Base-by-base conservation (phyloP, 2,329 filamentous ascomycete genomes). In the Pseudonectria foliicola region DNA sequence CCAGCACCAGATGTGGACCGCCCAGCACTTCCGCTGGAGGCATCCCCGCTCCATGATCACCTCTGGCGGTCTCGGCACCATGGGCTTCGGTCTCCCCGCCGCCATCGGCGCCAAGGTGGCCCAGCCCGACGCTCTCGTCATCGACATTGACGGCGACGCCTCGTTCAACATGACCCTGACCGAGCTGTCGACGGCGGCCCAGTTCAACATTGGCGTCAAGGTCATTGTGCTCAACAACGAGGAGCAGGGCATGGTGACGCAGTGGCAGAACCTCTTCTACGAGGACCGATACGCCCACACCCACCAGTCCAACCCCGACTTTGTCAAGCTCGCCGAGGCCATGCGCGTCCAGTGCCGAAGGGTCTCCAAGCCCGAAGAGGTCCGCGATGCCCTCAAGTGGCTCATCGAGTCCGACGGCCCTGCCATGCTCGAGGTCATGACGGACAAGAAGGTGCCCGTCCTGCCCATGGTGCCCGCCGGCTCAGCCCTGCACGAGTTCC, bases 161-260 rank as follows among this genome's bases (percentile, higher is more conserved):
- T 95, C 89, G 4, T 96, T 98, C 71, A 86, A 87, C 73, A 96
- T 98, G 92, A 96, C 92, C 6, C 73, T 95, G 40, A 95, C 90
- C 2, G 92, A 98, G 67, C 79, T 98, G 34, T 85, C 84, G 29
- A 95, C 90, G 2, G 89, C 89, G 27, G 78, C 85, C 7, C 89
- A 98, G 66, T 96, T 96, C 71, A 85, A 92, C 67, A 95, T 96
- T 60, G 89, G 85, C 46, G 82, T 94, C 62, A 96, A 96, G 75
- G 75, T 96, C 41, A 87, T 96, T 50, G 73, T 96, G 16, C 64
- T 98, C 37, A 96, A 96, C 72, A 98, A 85, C 90, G 64, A 95
- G 92, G 57, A 96, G 65, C 90, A 95, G 66, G 90, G 90, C 35
- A 96, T 96, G 90, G 89, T 96, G 28, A 95, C 89, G 2, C 90